phyloP scores from a whole-genome alignment of 805 yeast species.

The Metschnikowia bowlesiae region DNA sequence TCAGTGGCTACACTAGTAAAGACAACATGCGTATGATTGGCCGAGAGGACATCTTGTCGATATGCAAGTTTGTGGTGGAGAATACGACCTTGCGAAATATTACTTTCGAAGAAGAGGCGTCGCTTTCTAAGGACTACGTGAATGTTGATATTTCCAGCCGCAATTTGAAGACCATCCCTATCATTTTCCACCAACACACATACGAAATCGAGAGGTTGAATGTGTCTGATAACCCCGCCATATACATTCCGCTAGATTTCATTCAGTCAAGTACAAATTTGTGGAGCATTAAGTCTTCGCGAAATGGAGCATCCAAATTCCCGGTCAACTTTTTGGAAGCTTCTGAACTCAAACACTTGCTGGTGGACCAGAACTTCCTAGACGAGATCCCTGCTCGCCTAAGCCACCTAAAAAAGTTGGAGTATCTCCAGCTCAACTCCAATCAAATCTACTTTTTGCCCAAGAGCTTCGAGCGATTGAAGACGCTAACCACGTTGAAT shows the following conservation, averaged over 20 bases:
- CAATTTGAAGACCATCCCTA: constrained; percentile 80
- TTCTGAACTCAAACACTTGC: constrained; percentile 57
- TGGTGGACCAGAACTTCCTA: constrained; percentile 75
- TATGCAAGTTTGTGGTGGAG: constrained; percentile 75
- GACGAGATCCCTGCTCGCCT: constrained; percentile 57
- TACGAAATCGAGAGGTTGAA: constrained; percentile 77
- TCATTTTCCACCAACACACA: constrained; percentile 73
- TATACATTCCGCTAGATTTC: constrained; percentile 78
- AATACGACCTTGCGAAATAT: constrained; percentile 56
- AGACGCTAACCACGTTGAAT: constrained; percentile 56
- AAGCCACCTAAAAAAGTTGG: constrained; percentile 48
- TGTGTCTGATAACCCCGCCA: constrained; percentile 82
- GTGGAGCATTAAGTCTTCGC: constrained; percentile 60
- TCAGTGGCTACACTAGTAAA: constrained; percentile 75
- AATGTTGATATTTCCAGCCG: constrained; percentile 69
- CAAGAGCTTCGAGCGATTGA: constrained; percentile 50
- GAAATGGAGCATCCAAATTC: constrained; percentile 68
- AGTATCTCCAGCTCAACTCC: constrained; percentile 64
- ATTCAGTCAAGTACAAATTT: constrained; percentile 77
- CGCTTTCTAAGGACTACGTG: constrained; percentile 59
- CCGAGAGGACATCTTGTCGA: constrained; percentile 74
- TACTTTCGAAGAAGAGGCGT: constrained; percentile 66
- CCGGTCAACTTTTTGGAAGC: constrained; percentile 74
- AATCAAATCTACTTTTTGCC: constrained; percentile 68
- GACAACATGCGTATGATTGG: constrained; percentile 78